Percentiles rank a stretch among this genome's conserved stretches.
phyloP scores from a whole-genome alignment of 1,284 basidiomycete genomes.

The Singerocomus inundabilis region DNA sequence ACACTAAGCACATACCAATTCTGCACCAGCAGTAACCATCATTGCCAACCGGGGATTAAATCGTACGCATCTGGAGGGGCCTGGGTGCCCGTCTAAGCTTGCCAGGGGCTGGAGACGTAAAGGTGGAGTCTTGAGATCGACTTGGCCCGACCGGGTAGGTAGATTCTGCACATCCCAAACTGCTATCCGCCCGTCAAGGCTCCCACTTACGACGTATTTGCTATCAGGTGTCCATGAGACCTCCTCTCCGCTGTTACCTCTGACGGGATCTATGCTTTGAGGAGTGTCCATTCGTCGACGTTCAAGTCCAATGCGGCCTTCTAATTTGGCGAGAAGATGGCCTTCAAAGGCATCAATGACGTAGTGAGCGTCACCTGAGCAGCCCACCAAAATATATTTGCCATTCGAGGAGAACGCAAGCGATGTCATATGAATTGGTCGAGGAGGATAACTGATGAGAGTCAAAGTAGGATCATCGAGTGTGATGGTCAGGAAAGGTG shows the following conservation, averaged over 20 bases:
- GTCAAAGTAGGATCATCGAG: slow-evolving; percentile 79
- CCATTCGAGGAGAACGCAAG: slow-evolving; percentile 89
- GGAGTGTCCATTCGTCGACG: slow-evolving; percentile 54
- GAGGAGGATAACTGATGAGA: slow-evolving; percentile 76
- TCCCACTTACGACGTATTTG: slow-evolving; percentile 81
- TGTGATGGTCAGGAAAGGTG: slow-evolving; percentile 81
- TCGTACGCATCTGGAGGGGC: slow-evolving; percentile 79
- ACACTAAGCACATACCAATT: slow-evolving; percentile 60
- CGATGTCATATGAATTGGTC: slow-evolving; percentile 90
- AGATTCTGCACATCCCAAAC: slow-evolving; percentile 79
- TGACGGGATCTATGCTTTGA: slow-evolving; percentile 64
- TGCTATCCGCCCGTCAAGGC: slow-evolving; percentile 75
- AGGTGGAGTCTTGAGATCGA: slow-evolving; percentile 54
- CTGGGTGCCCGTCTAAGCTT: slow-evolving; percentile 72
- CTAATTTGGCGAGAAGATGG: slow-evolving; percentile 76
- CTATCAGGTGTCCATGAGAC: slow-evolving; percentile 91
- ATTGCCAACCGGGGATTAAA: slow-evolving; percentile 90
- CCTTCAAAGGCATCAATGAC: slow-evolving; percentile 89
- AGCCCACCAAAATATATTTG: slow-evolving; percentile 88
- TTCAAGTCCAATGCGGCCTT: slow-evolving; percentile 80
- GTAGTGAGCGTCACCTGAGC: slow-evolving; percentile 91
- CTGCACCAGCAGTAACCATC: slow-evolving; percentile 83
- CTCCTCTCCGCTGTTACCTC: slow-evolving; percentile 86
- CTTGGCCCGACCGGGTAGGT: slow-evolving; percentile 45
- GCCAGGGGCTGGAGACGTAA: slow-evolving; percentile 54